Percentiles rank a stretch among this genome's conserved stretches.
Evolutionary conservation across 352 stramenopile genomes (phyloP).

Genomic region (Saprolegnia parasitica): DNA sequence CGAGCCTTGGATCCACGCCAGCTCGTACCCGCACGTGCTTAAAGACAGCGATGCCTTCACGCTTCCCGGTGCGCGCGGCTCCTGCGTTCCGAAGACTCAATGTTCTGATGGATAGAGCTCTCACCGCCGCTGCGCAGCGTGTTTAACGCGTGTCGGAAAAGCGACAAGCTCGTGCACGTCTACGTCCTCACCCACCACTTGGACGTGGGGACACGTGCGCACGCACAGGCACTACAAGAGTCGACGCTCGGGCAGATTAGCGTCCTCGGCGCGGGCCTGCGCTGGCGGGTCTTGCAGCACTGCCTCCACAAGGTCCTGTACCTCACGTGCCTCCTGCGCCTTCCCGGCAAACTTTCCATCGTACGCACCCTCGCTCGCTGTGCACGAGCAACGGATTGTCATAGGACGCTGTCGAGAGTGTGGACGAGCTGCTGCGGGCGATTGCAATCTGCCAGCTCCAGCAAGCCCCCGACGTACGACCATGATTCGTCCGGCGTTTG

Average conservation of each 20-base stretch:
- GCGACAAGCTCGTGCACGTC: conserved; percentile 56
- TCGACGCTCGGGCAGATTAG: conserved; percentile 62
- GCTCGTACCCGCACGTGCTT: conserved; percentile 18
- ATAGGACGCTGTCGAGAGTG: conserved; percentile 59
- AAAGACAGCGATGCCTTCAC: conserved; percentile 15
- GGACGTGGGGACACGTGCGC: conserved; percentile 52
- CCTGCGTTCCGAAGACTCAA: too few species aligned
- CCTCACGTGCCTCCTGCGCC: conserved; percentile 51
- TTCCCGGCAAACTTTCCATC: conserved; percentile 13
- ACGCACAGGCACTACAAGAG: conserved; percentile 69
- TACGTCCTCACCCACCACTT: conserved; percentile 69
- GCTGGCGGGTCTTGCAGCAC: conserved; percentile 68
- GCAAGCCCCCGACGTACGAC: conserved; percentile 31
- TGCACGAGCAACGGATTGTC: background rate
- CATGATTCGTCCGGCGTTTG: too few species aligned
- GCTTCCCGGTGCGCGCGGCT: conserved; percentile 11
- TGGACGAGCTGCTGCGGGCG: conserved; percentile 69
- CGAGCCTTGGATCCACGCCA: conserved; percentile 42
- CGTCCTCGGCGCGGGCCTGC: conserved; percentile 48
- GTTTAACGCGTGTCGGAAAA: conserved; percentile 60
- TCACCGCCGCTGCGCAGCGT: conserved; percentile 27
- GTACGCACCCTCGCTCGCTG: background rate
- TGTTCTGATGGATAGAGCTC: background rate
- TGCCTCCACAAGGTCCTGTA: conserved; percentile 68
- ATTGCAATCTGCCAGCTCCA: conserved; percentile 80